phyloP scores from a whole-genome alignment of 1,284 basidiomycete genomes.

The Porphyrellus sp. region DNA sequence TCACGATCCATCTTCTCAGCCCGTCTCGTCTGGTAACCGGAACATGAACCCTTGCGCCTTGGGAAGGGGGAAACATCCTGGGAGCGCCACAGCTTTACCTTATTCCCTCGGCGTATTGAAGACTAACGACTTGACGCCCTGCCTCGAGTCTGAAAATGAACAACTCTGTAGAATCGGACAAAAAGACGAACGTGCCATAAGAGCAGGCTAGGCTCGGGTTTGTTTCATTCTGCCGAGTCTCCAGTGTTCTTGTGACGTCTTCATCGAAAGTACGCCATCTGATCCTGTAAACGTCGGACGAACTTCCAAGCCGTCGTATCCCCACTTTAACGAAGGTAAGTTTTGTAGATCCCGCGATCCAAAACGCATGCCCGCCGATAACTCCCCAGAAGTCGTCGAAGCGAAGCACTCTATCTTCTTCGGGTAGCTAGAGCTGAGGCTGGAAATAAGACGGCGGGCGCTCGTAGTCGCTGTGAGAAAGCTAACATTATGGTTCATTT shows the following conservation, averaged over 20 bases:
- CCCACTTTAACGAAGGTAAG: conserved; percentile 72
- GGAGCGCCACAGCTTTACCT: conserved; percentile 70
- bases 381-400: conserved; percentile 88
- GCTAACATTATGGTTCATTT: conserved; percentile 72
- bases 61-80: conserved; percentile 69
- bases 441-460: conserved; percentile 72
- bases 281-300: conserved; percentile 73
- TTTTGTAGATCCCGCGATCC: conserved; percentile 71
- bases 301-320: conserved; percentile 69
- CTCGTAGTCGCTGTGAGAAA: conserved; percentile 60
- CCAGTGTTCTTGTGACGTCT: conserved; percentile 64
- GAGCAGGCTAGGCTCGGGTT: conserved; percentile 85
- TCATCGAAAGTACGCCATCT: conserved; percentile 79
- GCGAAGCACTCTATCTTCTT: conserved; percentile 69
- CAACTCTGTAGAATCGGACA: neutral
- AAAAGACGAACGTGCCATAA: conserved; percentile 56
- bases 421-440: conserved; percentile 56
- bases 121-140: neutral
- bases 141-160: conserved; percentile 7
- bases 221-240: conserved; percentile 76
- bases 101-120: conserved; percentile 24
- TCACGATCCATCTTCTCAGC: conserved; percentile 56
- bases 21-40: conserved; percentile 55
- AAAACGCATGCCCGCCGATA: conserved; percentile 74
- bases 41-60: conserved; percentile 62